Evolutionary conservation across 129 eudicot species (phyloP), one percentile per base, ranked within the genome.

Genomic region (Daucus carota): DNA sequence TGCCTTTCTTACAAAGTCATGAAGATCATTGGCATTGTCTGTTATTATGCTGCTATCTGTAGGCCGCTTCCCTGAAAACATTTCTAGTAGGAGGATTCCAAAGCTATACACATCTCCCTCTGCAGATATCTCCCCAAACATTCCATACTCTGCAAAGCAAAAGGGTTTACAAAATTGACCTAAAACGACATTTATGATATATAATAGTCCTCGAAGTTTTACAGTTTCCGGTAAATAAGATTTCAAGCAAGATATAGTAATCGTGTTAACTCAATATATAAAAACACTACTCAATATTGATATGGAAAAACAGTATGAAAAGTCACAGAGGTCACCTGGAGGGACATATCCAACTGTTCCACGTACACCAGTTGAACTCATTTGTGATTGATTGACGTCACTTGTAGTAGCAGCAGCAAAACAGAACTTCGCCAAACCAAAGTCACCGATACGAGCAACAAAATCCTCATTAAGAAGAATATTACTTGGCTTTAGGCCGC

Each of bases 291-390:
- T 57, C 6, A 0, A 40, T 3, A 24, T 36, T 41, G 8, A 20
- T 13, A 34, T 9, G 0, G 33, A 6, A 14, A 33, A 46, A 40
- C 28, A 18, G 29, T 44, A 32, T 18, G 43, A 5, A 40, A 45
- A 43, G 16, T 73, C 78, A 84, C 88, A 5, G 7, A 45, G 24
- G 16, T 73, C 78, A 84, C 88, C 85, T 70, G 87, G 87, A 4
- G 82, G 50, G 34, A 75, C 57, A 46, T 84, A 84, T 32, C 84
- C 87, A n/a, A 84, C 38, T 6, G 84, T 84, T 77, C 87, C 87
- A 74, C 75, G 69, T 14, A 84, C 43, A 40, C 43, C 43, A 40
- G 43, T 40, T 40, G 43, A 40, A 40, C 43, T 40, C 43, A 40
- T 40, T 40, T 40, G 43, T 40, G 8, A 7, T 40, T 40, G 5